These are phyloP conservation scores for Cryphonectria radicalis DNA, from an alignment of 2,329 filamentous ascomycete genomes.

Conservation along the genomic window DNA sequence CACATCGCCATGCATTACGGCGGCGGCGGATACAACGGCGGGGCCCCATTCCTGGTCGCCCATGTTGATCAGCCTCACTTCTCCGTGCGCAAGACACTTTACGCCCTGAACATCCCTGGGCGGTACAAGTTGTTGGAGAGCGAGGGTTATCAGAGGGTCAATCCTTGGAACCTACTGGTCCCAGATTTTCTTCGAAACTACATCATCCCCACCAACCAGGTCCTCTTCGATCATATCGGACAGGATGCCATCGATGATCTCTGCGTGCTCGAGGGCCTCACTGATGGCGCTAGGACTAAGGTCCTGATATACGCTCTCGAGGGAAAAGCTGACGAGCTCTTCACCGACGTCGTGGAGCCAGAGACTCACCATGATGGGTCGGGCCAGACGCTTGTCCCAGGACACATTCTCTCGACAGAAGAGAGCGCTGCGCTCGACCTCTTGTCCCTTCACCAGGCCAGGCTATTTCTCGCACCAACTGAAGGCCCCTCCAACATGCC, in stretches of 20 bases:
- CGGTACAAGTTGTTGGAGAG: neutral
- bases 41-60: neutral
- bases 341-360: slow-evolving; percentile 8
- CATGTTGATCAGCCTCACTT: neutral
- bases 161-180: neutral
- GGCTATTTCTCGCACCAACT: neutral
- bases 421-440: neutral
- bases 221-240: neutral
- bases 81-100: slow-evolving; percentile 3
- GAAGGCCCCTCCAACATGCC: neutral
- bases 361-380: neutral
- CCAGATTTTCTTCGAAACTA: neutral
- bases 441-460: neutral
- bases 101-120: slow-evolving; percentile 2
- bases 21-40: neutral
- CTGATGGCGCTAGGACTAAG: neutral
- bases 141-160: neutral
- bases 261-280: too few relatives aligned
- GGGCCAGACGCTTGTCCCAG: neutral
- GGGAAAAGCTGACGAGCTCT: neutral
- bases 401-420: neutral
- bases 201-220: neutral
- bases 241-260: neutral
- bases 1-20: neutral
- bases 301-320: neutral